A percentile compares a stretch with the other conserved stretches of the same genome.
phyloP scores from a whole-genome alignment of 2,329 filamentous ascomycete genomes.

The Huntiella bhutanensis region DNA sequence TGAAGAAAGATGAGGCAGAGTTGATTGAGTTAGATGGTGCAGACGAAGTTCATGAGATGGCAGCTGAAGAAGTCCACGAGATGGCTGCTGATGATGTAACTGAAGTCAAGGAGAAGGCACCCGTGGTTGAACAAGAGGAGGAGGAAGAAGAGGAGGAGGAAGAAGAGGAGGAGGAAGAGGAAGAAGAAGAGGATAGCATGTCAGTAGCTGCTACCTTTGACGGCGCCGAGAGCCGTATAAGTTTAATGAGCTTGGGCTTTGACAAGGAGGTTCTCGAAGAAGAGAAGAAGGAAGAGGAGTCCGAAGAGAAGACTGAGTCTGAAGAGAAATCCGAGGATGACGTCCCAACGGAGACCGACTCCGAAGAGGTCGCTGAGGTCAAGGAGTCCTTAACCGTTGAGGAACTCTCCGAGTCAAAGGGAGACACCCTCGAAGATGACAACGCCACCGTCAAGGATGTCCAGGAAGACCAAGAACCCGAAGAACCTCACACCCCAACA shows the following conservation, averaged over 20 bases:
- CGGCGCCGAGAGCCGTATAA: slow-evolving; percentile 15
- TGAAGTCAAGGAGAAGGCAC: no score
- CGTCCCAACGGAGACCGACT: slow-evolving; percentile 5
- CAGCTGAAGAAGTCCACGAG: no score
- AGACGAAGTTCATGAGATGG: no score
- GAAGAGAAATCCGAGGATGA: not conserved
- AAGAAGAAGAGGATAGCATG: slow-evolving; percentile 24
- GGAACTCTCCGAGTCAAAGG: slow-evolving; percentile 6
- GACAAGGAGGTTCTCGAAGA: slow-evolving; percentile 10
- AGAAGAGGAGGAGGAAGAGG: not conserved
- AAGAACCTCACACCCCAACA: slow-evolving; percentile 6
- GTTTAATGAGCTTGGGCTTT: not conserved
- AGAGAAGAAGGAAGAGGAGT: not conserved
- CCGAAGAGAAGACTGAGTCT: not conserved
- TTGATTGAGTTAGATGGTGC: no score
- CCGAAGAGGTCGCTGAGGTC: slow-evolving; percentile 1
- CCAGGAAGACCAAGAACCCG: not conserved
- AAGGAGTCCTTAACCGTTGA: slow-evolving; percentile 4
- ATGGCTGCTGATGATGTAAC: no score
- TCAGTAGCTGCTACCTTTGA: slow-evolving; percentile 42
- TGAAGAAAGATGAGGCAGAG: no score
- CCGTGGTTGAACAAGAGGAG: not conserved
- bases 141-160: not conserved
- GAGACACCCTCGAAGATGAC: slow-evolving; percentile 12
- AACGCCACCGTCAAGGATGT: slow-evolving; percentile 2